Base-by-base conservation (phyloP, 768 basidiomycete species). In the Nevesoporus exiguus region DNA sequence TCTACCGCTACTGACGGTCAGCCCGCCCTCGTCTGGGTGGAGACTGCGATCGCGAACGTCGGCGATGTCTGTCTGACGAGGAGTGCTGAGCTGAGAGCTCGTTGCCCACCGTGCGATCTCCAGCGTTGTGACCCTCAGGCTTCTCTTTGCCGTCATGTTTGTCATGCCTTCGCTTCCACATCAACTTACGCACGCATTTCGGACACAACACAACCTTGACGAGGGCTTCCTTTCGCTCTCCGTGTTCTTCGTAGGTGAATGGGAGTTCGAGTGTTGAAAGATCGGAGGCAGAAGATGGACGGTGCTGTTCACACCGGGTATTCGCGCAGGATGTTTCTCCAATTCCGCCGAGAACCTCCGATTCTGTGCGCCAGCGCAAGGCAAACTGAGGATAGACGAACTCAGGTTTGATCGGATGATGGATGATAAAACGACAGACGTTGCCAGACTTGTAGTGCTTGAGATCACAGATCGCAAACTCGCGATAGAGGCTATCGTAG, bases 361-460 rank as follows among this genome's bases (percentile, higher is more conserved):
- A 74, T 65, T 97, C 94, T 0, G 94, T 94, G 31, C 96, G 79
- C 96, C 96, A 98, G 14, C 96, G 86, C 5, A 98, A 79, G 0
- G 93, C 84, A 66, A 98, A 88, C 86, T 94, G 56, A 22, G 56
- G 17, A 44, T n/a, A 8, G 11, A 39, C 8, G 3, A 14, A 14
- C 8, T 7, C 14, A 0, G 25, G 30, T 22, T 55, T 19, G 29
- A 49, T 15, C 27, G 36, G 21, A 33, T 22, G 49, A 30, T 21
- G 34, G n/a, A 36, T 37, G 42, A 7, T 13, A 7, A 14, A 22
- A 43, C 8, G 50, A 67, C 85, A 58, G 57, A 95, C 93, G 56
- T 90, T 88, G 15, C 92, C 90, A 0, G 88, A 85, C 74, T 93
- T 97, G 77, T 91, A 97, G 66, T 98, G 96, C 74, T 98, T 98